These are phyloP conservation scores for Pseudogymnoascus sp. DNA, from an alignment of 2,329 filamentous ascomycete species.

Conservation along the genomic window DNA sequence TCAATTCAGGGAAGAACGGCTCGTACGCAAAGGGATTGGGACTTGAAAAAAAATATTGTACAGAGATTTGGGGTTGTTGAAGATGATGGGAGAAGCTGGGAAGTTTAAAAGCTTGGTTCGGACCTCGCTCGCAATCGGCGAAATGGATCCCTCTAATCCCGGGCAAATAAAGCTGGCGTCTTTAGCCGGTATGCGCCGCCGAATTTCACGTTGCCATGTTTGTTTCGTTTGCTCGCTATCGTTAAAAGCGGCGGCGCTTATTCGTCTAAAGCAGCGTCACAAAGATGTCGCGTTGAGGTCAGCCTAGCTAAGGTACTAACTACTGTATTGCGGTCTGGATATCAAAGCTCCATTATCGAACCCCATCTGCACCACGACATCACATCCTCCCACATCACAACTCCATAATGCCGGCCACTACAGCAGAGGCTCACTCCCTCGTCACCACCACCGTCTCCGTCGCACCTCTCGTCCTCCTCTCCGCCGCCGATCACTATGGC, in stretches of 20 bases:
- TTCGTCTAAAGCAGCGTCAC: not conserved
- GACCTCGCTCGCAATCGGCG: slow-evolving; percentile 8
- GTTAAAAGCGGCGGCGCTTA: not conserved
- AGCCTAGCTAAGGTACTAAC: slow-evolving; percentile 4
- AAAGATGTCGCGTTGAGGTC: slow-evolving; percentile 4
- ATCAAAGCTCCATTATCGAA: slow-evolving; percentile 10
- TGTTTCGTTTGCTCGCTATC: not conserved
- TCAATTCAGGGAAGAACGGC: slow-evolving; percentile 12
- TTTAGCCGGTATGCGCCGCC: slow-evolving; percentile 9
- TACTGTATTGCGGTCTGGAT: not conserved
- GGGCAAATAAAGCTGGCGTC: slow-evolving; percentile 7
- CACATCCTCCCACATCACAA: slow-evolving; percentile 11
- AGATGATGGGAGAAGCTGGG: slow-evolving; percentile 14
- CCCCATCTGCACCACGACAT: slow-evolving; percentile 5
- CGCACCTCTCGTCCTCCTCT: slow-evolving; percentile 94
- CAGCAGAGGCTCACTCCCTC: slow-evolving; percentile 90
- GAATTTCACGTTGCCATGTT: not conserved
- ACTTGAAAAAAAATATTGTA: slow-evolving; percentile 19
- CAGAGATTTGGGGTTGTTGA: slow-evolving; percentile 13
- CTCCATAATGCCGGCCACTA: slow-evolving; percentile 81
- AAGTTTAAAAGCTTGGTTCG: slow-evolving; percentile 12
- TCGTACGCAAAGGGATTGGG: slow-evolving; percentile 2
- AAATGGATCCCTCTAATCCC: slow-evolving; percentile 6
- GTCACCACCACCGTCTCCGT: slow-evolving; percentile 94
- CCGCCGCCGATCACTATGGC: slow-evolving; percentile 96